These are phyloP conservation scores for Forsythia viridissima DNA, from an alignment of 257 asterid genomes.

Conservation along the genomic window DNA sequence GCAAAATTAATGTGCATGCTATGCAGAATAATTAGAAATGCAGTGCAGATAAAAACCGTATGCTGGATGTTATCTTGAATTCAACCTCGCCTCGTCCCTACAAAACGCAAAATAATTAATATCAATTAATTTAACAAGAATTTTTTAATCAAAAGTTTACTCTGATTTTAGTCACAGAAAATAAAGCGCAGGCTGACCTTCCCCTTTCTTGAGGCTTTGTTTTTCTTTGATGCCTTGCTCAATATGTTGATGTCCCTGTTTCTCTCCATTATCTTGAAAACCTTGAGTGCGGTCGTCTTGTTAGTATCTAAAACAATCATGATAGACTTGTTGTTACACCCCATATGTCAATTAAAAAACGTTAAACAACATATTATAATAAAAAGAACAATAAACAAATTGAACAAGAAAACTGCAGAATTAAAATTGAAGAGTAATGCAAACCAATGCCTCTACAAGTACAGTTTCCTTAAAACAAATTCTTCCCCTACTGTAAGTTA, in stretches of 20 bases:
- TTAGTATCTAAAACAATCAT: constrained; percentile 21
- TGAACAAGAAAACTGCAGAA: no score
- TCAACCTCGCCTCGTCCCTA: constrained; percentile 35
- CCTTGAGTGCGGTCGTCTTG: constrained; percentile 25
- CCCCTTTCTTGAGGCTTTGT: constrained; percentile 31
- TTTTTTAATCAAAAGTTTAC: neutral
- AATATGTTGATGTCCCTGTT: constrained; percentile 14
- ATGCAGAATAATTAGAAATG: constrained; percentile 14
- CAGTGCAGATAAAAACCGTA: constrained; percentile 31
- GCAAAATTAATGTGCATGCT: neutral
- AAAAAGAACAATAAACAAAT: no score
- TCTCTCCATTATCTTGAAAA: constrained; percentile 22
- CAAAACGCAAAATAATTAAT: neutral
- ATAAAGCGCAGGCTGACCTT: constrained; percentile 31
- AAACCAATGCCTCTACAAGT: no score
- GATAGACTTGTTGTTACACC: constrained; percentile 28
- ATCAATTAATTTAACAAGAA: neutral
- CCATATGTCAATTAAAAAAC: no score
- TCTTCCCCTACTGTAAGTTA: no score
- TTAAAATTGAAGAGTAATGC: no score
- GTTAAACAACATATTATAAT: no score
- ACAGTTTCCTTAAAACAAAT: no score
- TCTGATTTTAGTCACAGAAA: constrained; percentile 5
- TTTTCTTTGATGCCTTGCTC: constrained; percentile 26
- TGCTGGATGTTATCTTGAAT: constrained; percentile 29